Conservation (phyloP, 2,329 filamentous ascomycete species). For the Meredithiella fracta region DNA sequence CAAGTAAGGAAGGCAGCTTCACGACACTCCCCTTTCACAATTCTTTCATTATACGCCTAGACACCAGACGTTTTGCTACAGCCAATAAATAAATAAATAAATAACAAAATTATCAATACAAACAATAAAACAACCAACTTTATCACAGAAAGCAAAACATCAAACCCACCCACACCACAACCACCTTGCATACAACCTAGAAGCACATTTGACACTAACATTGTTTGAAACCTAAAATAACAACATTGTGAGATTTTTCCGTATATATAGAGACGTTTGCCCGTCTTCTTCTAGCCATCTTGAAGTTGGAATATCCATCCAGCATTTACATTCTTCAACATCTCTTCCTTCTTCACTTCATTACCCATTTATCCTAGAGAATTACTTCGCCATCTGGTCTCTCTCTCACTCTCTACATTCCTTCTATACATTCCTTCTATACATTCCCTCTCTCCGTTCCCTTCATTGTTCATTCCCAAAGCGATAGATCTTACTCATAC, state of each 20-base stretch:
- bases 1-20: no score
- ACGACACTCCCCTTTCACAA: not conserved
- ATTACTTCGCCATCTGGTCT: no score
- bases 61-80: not conserved
- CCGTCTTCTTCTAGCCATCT: not conserved
- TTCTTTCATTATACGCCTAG: not conserved
- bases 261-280: slow-evolving; percentile 1
- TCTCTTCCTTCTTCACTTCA: not conserved
- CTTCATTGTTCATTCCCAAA: not conserved
- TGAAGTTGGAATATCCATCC: not conserved
- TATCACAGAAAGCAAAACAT: not conserved
- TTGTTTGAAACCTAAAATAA: no score
- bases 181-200: no score
- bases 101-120: not conserved
- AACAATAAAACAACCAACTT: not conserved
- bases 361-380: no score
- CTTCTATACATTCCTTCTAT: not conserved
- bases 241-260: not conserved
- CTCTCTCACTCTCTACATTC: not conserved
- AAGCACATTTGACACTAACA: no score
- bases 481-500: not conserved
- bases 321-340: not conserved
- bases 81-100: not conserved
- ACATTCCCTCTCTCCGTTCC: not conserved
- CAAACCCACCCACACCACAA: no score